Base-by-base conservation (phyloP, 2,329 filamentous ascomycete species). In the Phaeosphaeriaceae sp. region DNA sequence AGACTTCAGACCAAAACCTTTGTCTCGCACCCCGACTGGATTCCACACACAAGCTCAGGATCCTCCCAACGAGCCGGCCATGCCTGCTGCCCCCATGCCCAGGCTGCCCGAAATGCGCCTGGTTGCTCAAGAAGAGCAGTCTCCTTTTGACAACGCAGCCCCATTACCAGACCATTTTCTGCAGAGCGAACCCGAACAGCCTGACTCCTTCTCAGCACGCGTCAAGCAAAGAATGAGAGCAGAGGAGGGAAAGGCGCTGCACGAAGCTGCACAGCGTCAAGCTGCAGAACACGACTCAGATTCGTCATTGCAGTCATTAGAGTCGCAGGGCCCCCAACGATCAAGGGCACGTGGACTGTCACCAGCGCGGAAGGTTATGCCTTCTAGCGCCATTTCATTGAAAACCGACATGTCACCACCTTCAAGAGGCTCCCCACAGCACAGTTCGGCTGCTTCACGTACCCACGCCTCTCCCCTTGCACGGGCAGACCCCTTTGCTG, bases 21-120 rank as follows among this genome's bases (percentile, higher is more conserved):
- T 88, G 44, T 76, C 78, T 50, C 78, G 85, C 33, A 81, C 81
- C 1, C 83, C 84, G 67, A 88, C 86, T 0, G 84, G 84, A 16
- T 70, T 70, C 54, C 64, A 62, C 33, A 61, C 62, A 23, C 46
- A 62, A 17, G 56, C n/a, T n/a, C n/a, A 30, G 7, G 57, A 56
- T 32, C 54, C 60, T 32, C 52, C 56, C 3, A 57, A 63, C 40
- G 48, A 51, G 17, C 60, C 60, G 82, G 65, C 76, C 77, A 15
- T 82, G 82, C 56, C 81, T 79, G 62, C 55, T 6, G 42, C 61
- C 20, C 65, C 54, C 2, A 34, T 68, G 13, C 70, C 61, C 52
- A 72, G 53, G 57, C 43, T 71, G 26, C 66, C 63, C n/a, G 63
- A 68, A 36, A 28, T 60, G 46, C 50, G 58, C 2, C 41, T 55